phyloP scores from a whole-genome alignment of 495 filamentous ascomycete species.

The Tuber calosporum region DNA sequence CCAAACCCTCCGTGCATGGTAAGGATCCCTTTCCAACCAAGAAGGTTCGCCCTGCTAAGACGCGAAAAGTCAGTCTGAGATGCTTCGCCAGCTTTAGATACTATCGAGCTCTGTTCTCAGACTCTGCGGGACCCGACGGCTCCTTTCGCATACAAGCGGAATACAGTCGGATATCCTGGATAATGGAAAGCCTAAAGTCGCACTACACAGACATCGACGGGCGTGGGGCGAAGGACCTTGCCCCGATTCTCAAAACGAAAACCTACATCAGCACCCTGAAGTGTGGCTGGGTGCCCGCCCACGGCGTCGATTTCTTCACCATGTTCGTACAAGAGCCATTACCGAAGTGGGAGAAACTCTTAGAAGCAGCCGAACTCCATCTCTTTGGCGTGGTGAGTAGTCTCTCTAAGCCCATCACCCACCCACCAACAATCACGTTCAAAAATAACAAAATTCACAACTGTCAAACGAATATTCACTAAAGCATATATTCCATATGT shows the following conservation, averaged over 20 bases:
- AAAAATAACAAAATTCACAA: not conserved
- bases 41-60: conserved; percentile 11
- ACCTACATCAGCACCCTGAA: conserved; percentile 26
- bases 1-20: not conserved
- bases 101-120: conserved; percentile 1
- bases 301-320: conserved; percentile 29
- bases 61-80: conserved; percentile 26
- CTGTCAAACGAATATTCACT: not conserved
- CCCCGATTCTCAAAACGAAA: conserved; percentile 12
- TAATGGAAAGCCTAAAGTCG: conserved; percentile 16
- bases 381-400: conserved; percentile 12
- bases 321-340: conserved; percentile 20
- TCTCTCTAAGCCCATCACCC: not conserved
- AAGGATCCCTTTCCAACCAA: conserved; percentile 8
- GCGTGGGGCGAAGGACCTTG: conserved; percentile 6
- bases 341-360: conserved; percentile 25
- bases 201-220: not conserved
- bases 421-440: not conserved
- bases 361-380: conserved; percentile 22
- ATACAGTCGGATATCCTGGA: conserved; percentile 22
- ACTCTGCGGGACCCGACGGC: not conserved
- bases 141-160: conserved; percentile 3
- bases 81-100: conserved; percentile 16
- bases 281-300: conserved; percentile 25
- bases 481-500: not conserved